Evolutionary conservation across 148 eudicot species (phyloP), one percentile per base, ranked within the genome.

Genomic region (Heliosperma pusillum): DNA sequence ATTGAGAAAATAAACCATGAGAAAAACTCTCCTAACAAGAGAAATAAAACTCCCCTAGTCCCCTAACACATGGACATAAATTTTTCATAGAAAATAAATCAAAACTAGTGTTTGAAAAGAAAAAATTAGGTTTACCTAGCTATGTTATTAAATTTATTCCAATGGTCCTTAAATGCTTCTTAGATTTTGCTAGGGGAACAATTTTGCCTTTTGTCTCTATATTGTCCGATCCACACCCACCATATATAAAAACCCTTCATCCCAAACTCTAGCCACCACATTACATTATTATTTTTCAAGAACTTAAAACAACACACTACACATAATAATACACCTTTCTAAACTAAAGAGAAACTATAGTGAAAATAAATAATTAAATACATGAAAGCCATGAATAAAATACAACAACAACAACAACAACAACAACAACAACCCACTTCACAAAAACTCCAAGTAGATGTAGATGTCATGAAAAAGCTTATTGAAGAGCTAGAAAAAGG

Each of bases 371-470:
- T 16, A 15, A 50, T 13, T 50, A 50, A 36, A 42, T 25, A 47
- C 19, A 74, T 75, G 71, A 33, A 66, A 75, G 61, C 0, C n/a
- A 30, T 75, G 42, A 53, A 42, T 62, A 73, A 73, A 73, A 2
- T 73, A 17, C 27, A 74, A 19, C 45, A 72, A 19, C 1, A 76
- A 42, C 44, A 53, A 17, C 27, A 74, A 19, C 45, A 72, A 19
- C 1, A 76, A 42, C 44, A 53, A 24, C 20, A 17, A 45, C 29
- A 57, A 53, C 42, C 67, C 11, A 4, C 30, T 59, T 20, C 22
- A 29, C 16, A 53, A 24, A 61, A 59, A 10, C 7, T 11, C 1
- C 3, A 59, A 11, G 13, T 52, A 0, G 8, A 58, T 24, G 44
- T 7, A 11, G 58, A 73, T 55, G 12, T 47, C 22, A 27, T 74